Conservation (phyloP, 2,329 filamentous ascomycete genomes). For the Aspergillus oerlinghausenensis region DNA sequence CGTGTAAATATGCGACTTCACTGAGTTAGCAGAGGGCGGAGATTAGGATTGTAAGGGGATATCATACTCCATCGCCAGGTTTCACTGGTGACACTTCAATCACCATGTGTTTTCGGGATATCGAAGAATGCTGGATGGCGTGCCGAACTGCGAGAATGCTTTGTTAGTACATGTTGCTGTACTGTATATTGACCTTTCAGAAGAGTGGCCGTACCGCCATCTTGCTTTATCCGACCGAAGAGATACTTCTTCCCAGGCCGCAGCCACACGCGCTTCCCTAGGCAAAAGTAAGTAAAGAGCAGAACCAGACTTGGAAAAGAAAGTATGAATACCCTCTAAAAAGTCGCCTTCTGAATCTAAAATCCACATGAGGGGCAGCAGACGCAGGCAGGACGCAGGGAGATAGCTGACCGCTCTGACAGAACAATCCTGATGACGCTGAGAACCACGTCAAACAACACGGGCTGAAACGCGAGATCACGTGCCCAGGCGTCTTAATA, state of each 20-base stretch:
- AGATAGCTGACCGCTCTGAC: not conserved
- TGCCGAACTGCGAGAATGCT: constrained; percentile 52
- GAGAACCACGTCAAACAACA: constrained; percentile 15
- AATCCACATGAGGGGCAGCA: constrained; percentile 55
- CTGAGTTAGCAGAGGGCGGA: constrained; percentile 8
- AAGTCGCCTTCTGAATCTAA: constrained; percentile 51
- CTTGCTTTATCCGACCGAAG: constrained; percentile 69
- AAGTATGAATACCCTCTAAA: constrained; percentile 46
- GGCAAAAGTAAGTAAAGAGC: constrained; percentile 6
- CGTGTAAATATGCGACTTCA: constrained; percentile 56
- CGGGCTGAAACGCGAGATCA: constrained; percentile 30
- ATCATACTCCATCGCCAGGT: constrained; percentile 61
- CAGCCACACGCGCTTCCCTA: constrained; percentile 74
- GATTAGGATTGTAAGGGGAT: not conserved
- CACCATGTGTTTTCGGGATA: constrained; percentile 83
- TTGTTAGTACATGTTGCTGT: not conserved
- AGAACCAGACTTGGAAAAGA: constrained; percentile 27
- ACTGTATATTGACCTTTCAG: not conserved
- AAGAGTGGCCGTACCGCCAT: constrained; percentile 49
- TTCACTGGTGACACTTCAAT: constrained; percentile 65
- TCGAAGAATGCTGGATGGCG: constrained; percentile 71
- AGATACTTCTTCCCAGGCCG: constrained; percentile 80
- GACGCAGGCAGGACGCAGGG: not conserved
- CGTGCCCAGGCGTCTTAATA: constrained; percentile 28
- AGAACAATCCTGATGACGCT: not conserved